Evolutionary conservation across 306 rosid genomes (phyloP), one percentile per base, ranked within the genome.

Genomic region (Trifolium subterraneum): DNA sequence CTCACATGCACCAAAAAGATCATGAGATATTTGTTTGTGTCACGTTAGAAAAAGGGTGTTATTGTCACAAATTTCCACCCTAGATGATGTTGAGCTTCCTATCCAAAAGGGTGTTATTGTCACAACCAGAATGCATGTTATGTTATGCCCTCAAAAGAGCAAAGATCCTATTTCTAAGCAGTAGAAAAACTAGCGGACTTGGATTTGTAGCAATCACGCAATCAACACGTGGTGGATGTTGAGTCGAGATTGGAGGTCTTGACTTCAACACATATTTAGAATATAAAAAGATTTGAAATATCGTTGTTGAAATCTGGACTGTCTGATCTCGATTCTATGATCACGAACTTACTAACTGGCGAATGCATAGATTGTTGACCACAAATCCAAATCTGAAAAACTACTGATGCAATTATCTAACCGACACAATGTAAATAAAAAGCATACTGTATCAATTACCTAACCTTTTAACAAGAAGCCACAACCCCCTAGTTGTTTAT

Each of bases 41-140:
- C 35, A 41, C 35, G 0, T 42, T 11, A 68, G 29, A 15, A 29
- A 67, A 68, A 47, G 60, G 73, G 38, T 25, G 60, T 68, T 48
- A 19, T 68, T 68, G 45, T 47, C 44, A 35, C 16, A 68, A 47
- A 68, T 20, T 29, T 68, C 15, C 73, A 47, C 73, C 70, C 18
- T 11, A 19, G 25, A 65, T 16, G 48, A 31, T 38, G 50, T 36
- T 38, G 20, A 38, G 18, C 6, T 29, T 60, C 8, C 3, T 18
- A 64, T 64, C 15, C 22, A 33, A 35, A 4, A 29, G 33, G 33
- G 5, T 35, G 35, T 25, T 35, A 4, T 16, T 16, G 33, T 22
- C 27, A 33, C 48, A 63, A 35, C 25, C 15, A 10, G 2, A 62
- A 62, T 62, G 45, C 47, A 62, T 35, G 68, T 16, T 16, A 62